phyloP scores from a whole-genome alignment of 768 basidiomycete genomes.

The Hysterangium stoloniferum region DNA sequence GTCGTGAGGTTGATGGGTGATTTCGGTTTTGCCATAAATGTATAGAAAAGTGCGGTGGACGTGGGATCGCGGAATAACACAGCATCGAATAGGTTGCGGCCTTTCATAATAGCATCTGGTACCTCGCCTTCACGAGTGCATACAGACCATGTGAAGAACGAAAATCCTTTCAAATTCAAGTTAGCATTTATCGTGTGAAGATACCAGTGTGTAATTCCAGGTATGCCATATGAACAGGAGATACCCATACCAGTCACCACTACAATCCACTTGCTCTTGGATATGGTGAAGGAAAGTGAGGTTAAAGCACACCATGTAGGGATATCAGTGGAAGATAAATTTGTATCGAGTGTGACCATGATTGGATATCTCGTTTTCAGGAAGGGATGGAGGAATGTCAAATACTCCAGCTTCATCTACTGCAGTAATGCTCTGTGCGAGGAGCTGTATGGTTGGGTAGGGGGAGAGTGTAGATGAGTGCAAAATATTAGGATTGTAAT shows the following conservation, averaged over 20 bases:
- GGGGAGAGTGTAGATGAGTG: too few species aligned
- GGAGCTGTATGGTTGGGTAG: too few species aligned
- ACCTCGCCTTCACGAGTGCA: slow-evolving; percentile 77
- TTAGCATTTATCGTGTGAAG: not conserved
- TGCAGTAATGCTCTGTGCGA: too few species aligned
- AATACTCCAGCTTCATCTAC: too few species aligned
- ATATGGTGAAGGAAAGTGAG: slow-evolving; percentile 68
- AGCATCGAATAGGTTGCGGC: slow-evolving; percentile 92
- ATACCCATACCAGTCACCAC: slow-evolving; percentile 94
- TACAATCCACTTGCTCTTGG: slow-evolving; percentile 80
- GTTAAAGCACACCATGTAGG: slow-evolving; percentile 52
- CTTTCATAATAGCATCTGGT: slow-evolving; percentile 82
- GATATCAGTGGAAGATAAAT: slow-evolving; percentile 40
- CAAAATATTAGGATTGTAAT: too few species aligned
- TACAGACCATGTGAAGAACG: slow-evolving; percentile 92
- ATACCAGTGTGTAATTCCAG: slow-evolving; percentile 32
- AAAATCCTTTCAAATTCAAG: slow-evolving; percentile 63
- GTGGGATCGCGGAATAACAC: slow-evolving; percentile 80
- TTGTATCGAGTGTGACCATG: too few species aligned
- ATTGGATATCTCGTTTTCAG: too few species aligned
- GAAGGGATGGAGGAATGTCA: too few species aligned
- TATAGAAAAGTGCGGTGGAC: slow-evolving; percentile 87
- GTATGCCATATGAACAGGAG: slow-evolving; percentile 93
- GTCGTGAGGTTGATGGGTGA: slow-evolving; percentile 68
- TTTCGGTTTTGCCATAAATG: slow-evolving; percentile 89